Evolutionary conservation across 345 rosid species (phyloP), one percentile per base, ranked within the genome.

Genomic region (Eutrema heterophyllum): DNA sequence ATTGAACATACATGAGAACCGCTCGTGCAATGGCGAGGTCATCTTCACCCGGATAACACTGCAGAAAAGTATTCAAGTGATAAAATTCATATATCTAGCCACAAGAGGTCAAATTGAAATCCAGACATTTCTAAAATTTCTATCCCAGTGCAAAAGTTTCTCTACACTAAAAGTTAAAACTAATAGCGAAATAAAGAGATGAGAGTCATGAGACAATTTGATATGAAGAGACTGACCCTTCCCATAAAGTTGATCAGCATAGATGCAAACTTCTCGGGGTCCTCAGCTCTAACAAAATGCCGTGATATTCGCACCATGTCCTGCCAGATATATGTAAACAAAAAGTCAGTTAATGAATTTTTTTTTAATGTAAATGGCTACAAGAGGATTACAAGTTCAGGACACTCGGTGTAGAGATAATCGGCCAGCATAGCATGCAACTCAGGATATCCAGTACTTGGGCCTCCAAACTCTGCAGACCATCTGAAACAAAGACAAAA

Each of bases 1-100:
- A n/a, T n/a, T n/a, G n/a, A n/a, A 55, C 91, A 80, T 78, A 96
- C 98, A 89, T 78, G 71, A 96, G 83, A 68, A 86, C 71, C 64
- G 90, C 97, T 62, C 93, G 80, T 75, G 94, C 91, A 78, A 95
- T 83, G 21, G 96, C 99, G 48, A 90, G 75, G 83, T 95, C 99
- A 76, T 92, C 99, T 89, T 95, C 99, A 33, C 97, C 93, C 1
- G 99, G 99, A 86, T 90, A 95, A 79, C 99, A 92, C 99, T 95
- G 94, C 80, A 79, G n/a, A 51, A 54, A 75, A 51, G 69, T 16
- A 59, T 32, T 18, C 51, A 52, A 67, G 73, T 21, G 24, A 21
- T 21, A 21, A 21, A 0, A 21, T 2, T 1, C 24, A 21, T 21
- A 21, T 21, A 21, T 21, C 24, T 21, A 21, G 24, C 63, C 58